Conservation (phyloP, 2,329 filamentous ascomycete genomes). For the Cylindrodendrum hubeiense region DNA sequence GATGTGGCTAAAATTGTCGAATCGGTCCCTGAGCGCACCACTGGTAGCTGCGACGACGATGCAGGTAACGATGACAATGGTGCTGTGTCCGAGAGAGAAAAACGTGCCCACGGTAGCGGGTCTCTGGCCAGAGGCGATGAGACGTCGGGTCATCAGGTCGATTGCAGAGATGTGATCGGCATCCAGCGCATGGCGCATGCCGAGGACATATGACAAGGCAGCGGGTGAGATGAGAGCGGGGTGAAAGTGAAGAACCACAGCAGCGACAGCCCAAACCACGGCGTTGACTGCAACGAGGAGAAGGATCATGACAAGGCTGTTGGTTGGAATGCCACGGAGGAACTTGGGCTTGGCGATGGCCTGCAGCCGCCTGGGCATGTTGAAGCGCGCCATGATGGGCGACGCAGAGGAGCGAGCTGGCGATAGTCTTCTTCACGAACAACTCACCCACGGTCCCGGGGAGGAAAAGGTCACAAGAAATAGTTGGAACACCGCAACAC, state of each 20-base stretch:
- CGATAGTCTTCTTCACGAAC: slow-evolving; percentile 2
- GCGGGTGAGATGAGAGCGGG: slow-evolving; percentile 80
- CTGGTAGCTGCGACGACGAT: slow-evolving; percentile 92
- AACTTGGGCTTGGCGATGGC: slow-evolving; percentile 44
- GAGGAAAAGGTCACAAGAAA: not conserved
- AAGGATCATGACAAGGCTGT: slow-evolving; percentile 62
- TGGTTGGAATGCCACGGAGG: slow-evolving; percentile 47
- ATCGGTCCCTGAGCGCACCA: slow-evolving; percentile 83
- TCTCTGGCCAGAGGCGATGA: slow-evolving; percentile 86
- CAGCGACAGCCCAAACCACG: slow-evolving; percentile 66
- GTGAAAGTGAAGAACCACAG: slow-evolving; percentile 65
- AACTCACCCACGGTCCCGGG: not conserved
- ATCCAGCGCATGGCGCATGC: slow-evolving; percentile 93
- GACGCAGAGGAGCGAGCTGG: not conserved
- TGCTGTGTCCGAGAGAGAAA: slow-evolving; percentile 94
- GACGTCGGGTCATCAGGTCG: slow-evolving; percentile 91
- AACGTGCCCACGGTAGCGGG: slow-evolving; percentile 95
- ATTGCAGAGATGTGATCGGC: slow-evolving; percentile 93
- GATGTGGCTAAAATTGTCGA: slow-evolving; percentile 82
- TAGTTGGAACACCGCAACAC: not conserved
- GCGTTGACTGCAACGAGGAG: slow-evolving; percentile 65
- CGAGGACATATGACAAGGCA: slow-evolving; percentile 87
- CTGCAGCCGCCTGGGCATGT: slow-evolving; percentile 20
- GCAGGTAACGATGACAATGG: slow-evolving; percentile 91
- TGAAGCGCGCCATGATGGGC: slow-evolving; percentile 38